Percentiles rank a stretch among this genome's conserved stretches.
These are phyloP conservation scores for Biscogniauxia sp. DNA, from an alignment of 2,329 filamentous ascomycete species.

Conservation along the genomic window DNA sequence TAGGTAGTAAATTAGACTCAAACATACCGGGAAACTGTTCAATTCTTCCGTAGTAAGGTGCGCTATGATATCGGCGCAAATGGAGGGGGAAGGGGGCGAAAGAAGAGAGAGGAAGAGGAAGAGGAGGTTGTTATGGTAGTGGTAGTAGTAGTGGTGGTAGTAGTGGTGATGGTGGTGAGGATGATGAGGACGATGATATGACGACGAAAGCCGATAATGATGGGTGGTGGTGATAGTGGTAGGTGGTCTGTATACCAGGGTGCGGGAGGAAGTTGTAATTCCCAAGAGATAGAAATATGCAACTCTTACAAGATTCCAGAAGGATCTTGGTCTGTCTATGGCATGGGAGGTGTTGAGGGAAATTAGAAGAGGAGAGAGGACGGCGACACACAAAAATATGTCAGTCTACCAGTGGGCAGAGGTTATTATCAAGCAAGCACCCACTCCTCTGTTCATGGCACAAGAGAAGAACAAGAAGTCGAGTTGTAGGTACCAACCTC, in stretches of 20 bases:
- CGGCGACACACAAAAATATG: background rate
- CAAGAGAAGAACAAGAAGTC: background rate
- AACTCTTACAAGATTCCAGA: background rate
- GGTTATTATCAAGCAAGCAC: background rate
- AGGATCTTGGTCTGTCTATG: background rate
- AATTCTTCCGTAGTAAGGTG: background rate
- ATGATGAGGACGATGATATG: no score
- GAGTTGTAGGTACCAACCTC: background rate
- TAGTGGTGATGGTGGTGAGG: no score
- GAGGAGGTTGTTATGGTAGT: no score
- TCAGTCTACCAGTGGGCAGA: background rate
- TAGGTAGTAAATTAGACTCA: background rate
- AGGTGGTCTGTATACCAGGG: no score
- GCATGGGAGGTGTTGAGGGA: constrained; percentile 2
- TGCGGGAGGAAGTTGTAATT: background rate
- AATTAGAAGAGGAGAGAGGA: constrained; percentile 2
- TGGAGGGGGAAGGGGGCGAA: no score
- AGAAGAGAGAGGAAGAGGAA: no score
- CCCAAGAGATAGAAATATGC: background rate
- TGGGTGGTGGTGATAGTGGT: no score
- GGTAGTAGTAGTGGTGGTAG: no score
- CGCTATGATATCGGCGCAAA: background rate
- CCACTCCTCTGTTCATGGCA: background rate
- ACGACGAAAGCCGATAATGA: no score
- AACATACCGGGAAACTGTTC: background rate